Conservation (phyloP, 768 basidiomycete genomes). For the Trametes cubensis region DNA sequence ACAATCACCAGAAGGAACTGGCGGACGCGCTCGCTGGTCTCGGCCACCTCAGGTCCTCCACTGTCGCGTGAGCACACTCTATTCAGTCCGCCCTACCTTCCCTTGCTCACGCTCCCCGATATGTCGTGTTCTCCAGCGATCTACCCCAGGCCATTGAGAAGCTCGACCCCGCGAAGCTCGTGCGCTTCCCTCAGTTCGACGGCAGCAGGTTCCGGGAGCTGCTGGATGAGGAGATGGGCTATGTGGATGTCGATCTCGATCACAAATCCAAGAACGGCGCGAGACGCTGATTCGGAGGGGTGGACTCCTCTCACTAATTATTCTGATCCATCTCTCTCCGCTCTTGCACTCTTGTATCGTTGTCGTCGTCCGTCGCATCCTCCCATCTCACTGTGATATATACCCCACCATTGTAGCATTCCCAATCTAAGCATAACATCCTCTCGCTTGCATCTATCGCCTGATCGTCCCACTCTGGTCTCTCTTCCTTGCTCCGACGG, state of each 20-base stretch:
- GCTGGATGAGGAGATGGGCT: conserved; percentile 83
- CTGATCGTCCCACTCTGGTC: neutral
- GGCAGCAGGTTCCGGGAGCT: conserved; percentile 64
- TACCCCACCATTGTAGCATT: conserved; percentile 22
- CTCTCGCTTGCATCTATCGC: neutral
- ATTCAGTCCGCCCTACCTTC: neutral
- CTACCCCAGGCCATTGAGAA: conserved; percentile 56
- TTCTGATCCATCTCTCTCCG: neutral
- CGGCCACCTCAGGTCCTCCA: conserved; percentile 60
- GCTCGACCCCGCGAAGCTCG: conserved; percentile 48
- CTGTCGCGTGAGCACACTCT: conserved; percentile 53
- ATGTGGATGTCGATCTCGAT: conserved; percentile 39
- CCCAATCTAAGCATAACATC: neutral
- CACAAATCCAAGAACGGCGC: conserved; percentile 1
- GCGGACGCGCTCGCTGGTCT: conserved; percentile 65
- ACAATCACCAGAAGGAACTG: conserved; percentile 93
- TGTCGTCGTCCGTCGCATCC: conserved; percentile 2
- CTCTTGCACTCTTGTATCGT: conserved; percentile 1
- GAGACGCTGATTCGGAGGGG: conserved; percentile 4
- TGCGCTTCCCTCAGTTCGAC: conserved; percentile 71
- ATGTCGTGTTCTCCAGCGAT: conserved; percentile 40
- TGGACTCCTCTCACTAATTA: conserved; percentile 13
- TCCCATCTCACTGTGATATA: conserved; percentile 9
- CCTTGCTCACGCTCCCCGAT: neutral
- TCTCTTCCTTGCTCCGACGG: neutral